Evolutionary conservation across 2,329 filamentous ascomycete species (phyloP).

Genomic region (Capronia americana): DNA sequence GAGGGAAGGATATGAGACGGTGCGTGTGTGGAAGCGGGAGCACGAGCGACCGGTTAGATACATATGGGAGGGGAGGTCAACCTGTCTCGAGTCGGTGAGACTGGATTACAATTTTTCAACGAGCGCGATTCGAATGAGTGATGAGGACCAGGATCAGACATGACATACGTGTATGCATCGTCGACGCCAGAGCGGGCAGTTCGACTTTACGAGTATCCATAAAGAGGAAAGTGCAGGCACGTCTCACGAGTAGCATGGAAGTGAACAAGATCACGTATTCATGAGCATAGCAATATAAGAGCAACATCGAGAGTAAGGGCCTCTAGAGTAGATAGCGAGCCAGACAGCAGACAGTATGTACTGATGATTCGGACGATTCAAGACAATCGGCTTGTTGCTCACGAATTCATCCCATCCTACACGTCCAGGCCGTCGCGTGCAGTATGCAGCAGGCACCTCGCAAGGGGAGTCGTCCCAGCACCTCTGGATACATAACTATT

Average conservation of each 20-base stretch:
- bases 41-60: background rate
- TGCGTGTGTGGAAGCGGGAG: too few species aligned
- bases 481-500: background rate
- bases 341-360: background rate
- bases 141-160: too few species aligned
- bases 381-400: background rate
- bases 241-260: background rate
- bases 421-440: background rate
- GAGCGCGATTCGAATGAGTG: background rate
- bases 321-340: background rate
- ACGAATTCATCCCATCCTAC: background rate
- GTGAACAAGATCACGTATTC: background rate
- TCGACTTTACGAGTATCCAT: background rate
- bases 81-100: background rate
- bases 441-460: background rate
- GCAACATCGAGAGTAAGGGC: background rate
- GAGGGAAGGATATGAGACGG: slow-evolving; percentile 31
- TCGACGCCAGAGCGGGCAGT: too few species aligned
- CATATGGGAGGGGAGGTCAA: background rate
- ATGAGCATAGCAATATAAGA: background rate
- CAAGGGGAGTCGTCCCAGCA: background rate
- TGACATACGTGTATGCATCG: too few species aligned
- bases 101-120: background rate
- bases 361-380: background rate
- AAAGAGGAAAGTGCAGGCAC: background rate